Conservation (phyloP, 257 asterid species). For the Rauvolfia tetraphylla region DNA sequence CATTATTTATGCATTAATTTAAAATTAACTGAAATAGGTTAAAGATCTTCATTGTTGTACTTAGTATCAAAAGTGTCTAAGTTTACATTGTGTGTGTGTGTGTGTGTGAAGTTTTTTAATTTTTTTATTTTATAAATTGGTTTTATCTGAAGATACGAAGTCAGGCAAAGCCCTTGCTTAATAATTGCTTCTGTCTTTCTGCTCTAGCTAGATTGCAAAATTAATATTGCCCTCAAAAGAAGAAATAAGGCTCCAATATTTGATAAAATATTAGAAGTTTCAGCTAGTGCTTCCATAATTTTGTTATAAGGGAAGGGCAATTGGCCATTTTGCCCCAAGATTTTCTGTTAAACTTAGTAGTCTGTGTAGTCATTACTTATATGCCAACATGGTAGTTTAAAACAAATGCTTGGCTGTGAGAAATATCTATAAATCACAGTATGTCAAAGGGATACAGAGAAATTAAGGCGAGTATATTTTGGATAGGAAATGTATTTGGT, state of each 20-base stretch:
- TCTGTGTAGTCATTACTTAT: not conserved
- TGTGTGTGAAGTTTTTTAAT: no score
- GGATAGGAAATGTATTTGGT: not conserved
- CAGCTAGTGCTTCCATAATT: no score
- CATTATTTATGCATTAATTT: not conserved
- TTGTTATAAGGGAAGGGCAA: not conserved
- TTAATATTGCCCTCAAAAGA: no score
- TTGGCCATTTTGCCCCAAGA: not conserved
- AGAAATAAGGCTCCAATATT: no score
- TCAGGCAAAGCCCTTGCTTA: not conserved
- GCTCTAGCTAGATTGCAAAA: not conserved
- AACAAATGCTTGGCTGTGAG: not conserved
- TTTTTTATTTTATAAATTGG: not conserved
- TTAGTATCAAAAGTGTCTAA: not conserved
- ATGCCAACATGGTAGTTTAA: no score
- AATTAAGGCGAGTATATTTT: not conserved
- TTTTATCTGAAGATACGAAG: not conserved
- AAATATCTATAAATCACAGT: not conserved
- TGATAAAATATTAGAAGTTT: no score
- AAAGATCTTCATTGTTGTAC: not conserved
- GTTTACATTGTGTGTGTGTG: no score
- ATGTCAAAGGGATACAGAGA: not conserved
- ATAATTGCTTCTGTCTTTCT: not conserved
- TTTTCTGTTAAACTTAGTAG: not conserved
- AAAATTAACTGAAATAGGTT: not conserved